Percentiles rank a stretch among this genome's conserved stretches.
phyloP scores from a whole-genome alignment of 306 rosid species.

The Acacia confusa region DNA sequence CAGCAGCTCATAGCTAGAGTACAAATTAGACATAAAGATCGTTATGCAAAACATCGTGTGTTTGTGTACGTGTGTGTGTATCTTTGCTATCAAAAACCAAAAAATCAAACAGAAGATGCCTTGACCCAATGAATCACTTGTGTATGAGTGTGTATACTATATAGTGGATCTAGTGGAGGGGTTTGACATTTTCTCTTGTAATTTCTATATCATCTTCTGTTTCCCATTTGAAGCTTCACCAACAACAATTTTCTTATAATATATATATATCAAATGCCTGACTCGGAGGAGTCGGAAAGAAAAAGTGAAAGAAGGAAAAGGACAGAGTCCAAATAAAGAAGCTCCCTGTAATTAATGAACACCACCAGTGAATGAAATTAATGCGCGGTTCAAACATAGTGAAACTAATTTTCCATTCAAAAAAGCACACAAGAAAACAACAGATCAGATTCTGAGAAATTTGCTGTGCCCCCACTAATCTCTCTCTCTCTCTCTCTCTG shows the following conservation, averaged over 20 bases:
- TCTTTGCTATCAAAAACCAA: background rate
- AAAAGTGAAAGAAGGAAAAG: slow-evolving; percentile 23
- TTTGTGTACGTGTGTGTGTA: background rate
- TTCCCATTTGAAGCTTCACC: slow-evolving; percentile 11
- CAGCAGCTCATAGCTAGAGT: background rate
- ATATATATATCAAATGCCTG: no score
- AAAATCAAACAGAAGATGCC: slow-evolving; percentile 21
- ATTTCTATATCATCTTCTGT: background rate
- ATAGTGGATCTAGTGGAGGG: slow-evolving; percentile 16
- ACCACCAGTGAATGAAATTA: slow-evolving; percentile 36
- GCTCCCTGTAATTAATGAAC: slow-evolving; percentile 3
- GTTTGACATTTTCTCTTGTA: slow-evolving; percentile 29
- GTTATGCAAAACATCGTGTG: slow-evolving; percentile 48
- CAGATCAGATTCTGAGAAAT: background rate
- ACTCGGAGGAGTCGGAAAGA: background rate
- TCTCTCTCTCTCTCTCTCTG: no score
- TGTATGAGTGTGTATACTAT: background rate
- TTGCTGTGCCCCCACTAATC: background rate
- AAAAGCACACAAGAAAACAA: background rate
- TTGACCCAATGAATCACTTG: slow-evolving; percentile 4
- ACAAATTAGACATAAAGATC: background rate
- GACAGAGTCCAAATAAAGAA: slow-evolving; percentile 32
- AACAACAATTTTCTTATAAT: background rate
- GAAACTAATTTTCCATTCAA: background rate
- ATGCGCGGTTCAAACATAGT: slow-evolving; percentile 16